Conservation (phyloP, 129 eudicot species). For the Pittosporum tobira region DNA sequence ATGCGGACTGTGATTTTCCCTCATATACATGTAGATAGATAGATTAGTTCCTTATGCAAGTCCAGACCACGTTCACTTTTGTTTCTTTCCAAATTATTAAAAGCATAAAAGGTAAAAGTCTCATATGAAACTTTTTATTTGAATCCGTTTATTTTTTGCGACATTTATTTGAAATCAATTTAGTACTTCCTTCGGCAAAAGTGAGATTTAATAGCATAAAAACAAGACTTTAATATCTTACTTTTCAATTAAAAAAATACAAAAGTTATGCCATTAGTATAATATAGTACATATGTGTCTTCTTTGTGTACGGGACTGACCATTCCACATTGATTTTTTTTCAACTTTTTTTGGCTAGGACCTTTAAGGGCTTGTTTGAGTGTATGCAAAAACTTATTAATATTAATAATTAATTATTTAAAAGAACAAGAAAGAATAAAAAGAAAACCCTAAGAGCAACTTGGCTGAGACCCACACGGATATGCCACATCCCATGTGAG, state of each 20-base stretch:
- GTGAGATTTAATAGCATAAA: neutral
- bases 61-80: neutral
- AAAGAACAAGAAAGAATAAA: neutral
- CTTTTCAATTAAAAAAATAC: neutral
- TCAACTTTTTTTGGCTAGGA: neutral
- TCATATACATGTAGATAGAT: too few relatives aligned
- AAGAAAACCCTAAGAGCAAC: neutral
- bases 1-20: too few relatives aligned
- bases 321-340: neutral
- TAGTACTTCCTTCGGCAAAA: neutral
- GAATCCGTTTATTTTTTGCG: too few relatives aligned
- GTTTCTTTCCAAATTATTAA: neutral
- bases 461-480: constrained; percentile 12
- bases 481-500: constrained; percentile 18
- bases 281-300: neutral
- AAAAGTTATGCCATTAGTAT: too few relatives aligned
- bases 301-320: neutral
- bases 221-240: neutral
- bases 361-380: neutral
- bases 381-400: too few relatives aligned
- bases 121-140: too few relatives aligned
- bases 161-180: too few relatives aligned
- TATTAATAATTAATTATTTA: neutral
- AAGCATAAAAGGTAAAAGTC: too few relatives aligned
- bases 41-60: too few relatives aligned